A percentile compares a stretch with the other conserved stretches of the same genome.
Evolutionary conservation across 306 rosid genomes (phyloP).

Genomic region (Vigna angularis): DNA sequence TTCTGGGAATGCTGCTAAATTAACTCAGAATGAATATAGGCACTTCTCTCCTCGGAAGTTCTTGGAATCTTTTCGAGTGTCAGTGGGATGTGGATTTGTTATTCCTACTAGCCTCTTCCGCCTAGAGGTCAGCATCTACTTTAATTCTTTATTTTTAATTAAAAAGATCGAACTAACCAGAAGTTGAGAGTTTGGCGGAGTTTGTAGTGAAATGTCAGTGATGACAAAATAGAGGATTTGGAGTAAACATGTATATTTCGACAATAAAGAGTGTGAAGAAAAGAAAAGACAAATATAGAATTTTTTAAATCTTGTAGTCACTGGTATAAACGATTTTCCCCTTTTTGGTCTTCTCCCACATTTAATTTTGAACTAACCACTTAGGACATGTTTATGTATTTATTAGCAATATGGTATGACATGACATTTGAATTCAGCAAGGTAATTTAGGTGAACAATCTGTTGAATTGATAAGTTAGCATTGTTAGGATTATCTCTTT

Average conservation of each 20-base stretch:
- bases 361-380: constrained; percentile 23
- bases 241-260: constrained; percentile 11
- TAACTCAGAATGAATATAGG: constrained; percentile 73
- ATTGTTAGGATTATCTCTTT: constrained; percentile 7
- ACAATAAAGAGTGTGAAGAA: constrained; percentile 22
- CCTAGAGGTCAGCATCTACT: constrained; percentile 73
- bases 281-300: not conserved
- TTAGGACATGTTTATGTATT: not conserved
- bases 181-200: not conserved
- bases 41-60: constrained; percentile 66
- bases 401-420: not conserved
- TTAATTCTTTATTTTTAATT: constrained; percentile 25
- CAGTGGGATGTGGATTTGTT: constrained; percentile 84
- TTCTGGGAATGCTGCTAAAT: constrained; percentile 75
- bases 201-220: constrained; percentile 32
- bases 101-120: constrained; percentile 81
- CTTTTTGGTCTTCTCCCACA: not conserved
- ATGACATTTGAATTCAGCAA: not conserved
- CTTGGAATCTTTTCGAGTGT: constrained; percentile 70
- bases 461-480: constrained; percentile 19
- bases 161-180: constrained; percentile 23
- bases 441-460: constrained; percentile 2
- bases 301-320: constrained; percentile 6
- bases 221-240: constrained; percentile 10
- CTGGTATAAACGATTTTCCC: not conserved